Percentiles rank a stretch among this genome's conserved stretches.
Evolutionary conservation across 1,284 basidiomycete genomes (phyloP).

Genomic region (Ganoderma boninense): DNA sequence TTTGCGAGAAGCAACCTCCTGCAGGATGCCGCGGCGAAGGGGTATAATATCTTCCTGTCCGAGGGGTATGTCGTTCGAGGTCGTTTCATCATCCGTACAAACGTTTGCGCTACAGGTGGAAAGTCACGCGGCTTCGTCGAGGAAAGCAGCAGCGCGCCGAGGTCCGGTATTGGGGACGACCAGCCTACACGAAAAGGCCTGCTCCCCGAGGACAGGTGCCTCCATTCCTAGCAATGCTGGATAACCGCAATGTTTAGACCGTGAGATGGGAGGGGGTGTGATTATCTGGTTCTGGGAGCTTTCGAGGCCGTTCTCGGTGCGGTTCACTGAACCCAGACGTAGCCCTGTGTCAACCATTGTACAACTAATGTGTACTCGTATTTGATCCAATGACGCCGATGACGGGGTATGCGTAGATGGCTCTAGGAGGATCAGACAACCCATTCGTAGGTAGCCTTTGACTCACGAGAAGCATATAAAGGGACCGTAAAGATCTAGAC

Average conservation of each 20-base stretch:
- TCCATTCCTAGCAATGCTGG: constrained; percentile 72
- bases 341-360: neutral
- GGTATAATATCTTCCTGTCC: constrained; percentile 67
- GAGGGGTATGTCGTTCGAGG: constrained; percentile 63
- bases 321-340: neutral
- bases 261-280: neutral
- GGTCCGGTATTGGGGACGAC: constrained; percentile 72
- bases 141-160: constrained; percentile 69
- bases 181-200: constrained; percentile 62
- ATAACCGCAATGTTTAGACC: constrained; percentile 11
- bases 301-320: neutral
- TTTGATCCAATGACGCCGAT: neutral
- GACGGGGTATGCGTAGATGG: neutral
- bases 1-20: constrained; percentile 73
- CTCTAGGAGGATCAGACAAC: neutral
- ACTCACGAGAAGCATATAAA: neutral
- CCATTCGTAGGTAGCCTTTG: neutral
- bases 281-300: neutral
- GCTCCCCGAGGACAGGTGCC: constrained; percentile 55
- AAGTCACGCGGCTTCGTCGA: constrained; percentile 67
- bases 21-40: constrained; percentile 59
- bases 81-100: neutral
- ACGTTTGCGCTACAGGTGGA: constrained; percentile 60
- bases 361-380: neutral
- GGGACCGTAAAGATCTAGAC: neutral